These are phyloP conservation scores for Lecanoromycetidae sp. DNA, from an alignment of 2,329 filamentous ascomycete species.

Conservation along the genomic window DNA sequence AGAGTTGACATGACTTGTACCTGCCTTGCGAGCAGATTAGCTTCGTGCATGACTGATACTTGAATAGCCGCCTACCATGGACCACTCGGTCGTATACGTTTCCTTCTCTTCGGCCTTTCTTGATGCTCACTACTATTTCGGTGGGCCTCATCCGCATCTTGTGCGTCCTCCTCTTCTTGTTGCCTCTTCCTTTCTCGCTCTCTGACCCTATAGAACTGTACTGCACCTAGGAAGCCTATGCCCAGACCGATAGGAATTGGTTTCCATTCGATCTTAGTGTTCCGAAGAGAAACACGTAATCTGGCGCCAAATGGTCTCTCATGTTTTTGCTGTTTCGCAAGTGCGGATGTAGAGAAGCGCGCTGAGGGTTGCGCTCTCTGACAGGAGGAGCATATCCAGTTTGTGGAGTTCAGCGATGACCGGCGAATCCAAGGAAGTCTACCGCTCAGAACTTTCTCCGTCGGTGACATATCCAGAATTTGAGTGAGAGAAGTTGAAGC, in stretches of 20 bases:
- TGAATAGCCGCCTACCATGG: constrained; percentile 50
- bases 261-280: constrained; percentile 71
- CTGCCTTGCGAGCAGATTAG: constrained; percentile 40
- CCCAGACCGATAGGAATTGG: constrained; percentile 80
- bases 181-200: constrained; percentile 35
- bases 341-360: constrained; percentile 29
- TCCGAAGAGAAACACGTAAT: constrained; percentile 45
- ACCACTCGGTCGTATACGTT: constrained; percentile 64
- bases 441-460: neutral
- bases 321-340: constrained; percentile 30
- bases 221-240: constrained; percentile 67
- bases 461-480: neutral
- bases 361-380: neutral
- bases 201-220: constrained; percentile 71
- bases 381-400: constrained; percentile 11
- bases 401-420: neutral
- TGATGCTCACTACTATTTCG: constrained; percentile 37
- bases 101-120: constrained; percentile 38
- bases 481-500: neutral
- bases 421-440: neutral
- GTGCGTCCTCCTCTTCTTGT: constrained; percentile 29
- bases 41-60: neutral
- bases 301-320: constrained; percentile 46
- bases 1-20: constrained; percentile 89
- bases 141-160: constrained; percentile 31